Percentiles rank a stretch among this genome's conserved stretches.
Evolutionary conservation across 306 rosid genomes (phyloP).

Genomic region (Casuarina glauca): DNA sequence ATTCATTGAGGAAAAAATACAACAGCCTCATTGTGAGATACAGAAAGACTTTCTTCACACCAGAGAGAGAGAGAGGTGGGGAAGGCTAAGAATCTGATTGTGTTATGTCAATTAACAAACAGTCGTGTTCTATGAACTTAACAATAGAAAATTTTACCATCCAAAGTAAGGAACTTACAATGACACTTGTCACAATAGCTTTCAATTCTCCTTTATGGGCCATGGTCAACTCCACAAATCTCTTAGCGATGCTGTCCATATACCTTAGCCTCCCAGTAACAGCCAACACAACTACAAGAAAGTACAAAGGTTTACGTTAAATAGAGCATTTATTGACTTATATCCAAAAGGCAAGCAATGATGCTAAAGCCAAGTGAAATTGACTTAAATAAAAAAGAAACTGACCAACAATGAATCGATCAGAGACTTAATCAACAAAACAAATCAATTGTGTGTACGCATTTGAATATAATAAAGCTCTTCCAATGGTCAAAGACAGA

Average conservation of each 20-base stretch:
- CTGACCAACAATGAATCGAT: not conserved
- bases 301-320: not conserved
- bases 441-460: not conserved
- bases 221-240: conserved; percentile 76
- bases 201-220: conserved; percentile 89
- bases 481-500: not conserved
- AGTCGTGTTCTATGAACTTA: not conserved
- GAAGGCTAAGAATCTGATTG: not conserved
- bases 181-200: conserved; percentile 76
- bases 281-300: conserved; percentile 59
- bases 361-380: not conserved
- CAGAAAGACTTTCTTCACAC: not conserved
- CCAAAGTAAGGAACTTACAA: conserved; percentile 58
- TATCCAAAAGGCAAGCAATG: not conserved
- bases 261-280: conserved; percentile 78
- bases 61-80: not conserved
- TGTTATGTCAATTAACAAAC: not conserved
- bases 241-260: conserved; percentile 67
- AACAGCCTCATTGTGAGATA: not conserved
- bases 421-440: not conserved
- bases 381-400: not conserved
- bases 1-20: not conserved
- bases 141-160: conserved; percentile 2
- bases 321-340: not conserved
- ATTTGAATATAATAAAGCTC: not conserved